Conservation (phyloP, 331 rosid species). For the Malus hybrid region DNA sequence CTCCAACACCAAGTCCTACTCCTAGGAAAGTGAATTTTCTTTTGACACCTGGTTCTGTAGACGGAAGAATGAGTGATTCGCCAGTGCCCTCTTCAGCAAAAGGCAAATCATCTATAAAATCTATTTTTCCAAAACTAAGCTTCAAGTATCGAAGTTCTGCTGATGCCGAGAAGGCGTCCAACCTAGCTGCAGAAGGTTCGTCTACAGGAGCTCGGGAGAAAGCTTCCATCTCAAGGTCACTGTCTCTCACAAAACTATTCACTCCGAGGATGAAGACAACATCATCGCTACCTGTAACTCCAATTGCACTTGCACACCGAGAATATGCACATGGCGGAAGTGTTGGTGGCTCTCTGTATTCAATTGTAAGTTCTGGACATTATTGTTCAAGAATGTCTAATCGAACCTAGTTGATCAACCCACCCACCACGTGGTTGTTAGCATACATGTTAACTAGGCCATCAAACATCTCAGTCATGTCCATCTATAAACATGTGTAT, state of each 20-base stretch:
- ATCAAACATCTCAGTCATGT: not conserved
- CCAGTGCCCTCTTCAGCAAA: constrained; percentile 54
- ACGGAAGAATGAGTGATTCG: constrained; percentile 37
- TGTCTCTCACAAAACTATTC: constrained; percentile 66
- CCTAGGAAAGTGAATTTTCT: constrained; percentile 80
- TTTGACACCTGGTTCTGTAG: constrained; percentile 48
- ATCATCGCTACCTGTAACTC: constrained; percentile 83
- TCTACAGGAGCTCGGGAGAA: constrained; percentile 43
- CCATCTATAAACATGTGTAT: not conserved
- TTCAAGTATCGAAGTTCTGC: constrained; percentile 56
- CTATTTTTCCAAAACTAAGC: constrained; percentile 66
- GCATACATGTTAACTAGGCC: not conserved
- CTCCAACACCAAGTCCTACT: constrained; percentile 62
- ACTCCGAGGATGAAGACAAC: constrained; percentile 70
- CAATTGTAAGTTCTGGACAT: constrained; percentile 40
- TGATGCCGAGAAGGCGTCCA: constrained; percentile 51
- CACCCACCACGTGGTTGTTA: not conserved
- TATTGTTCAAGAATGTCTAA: not conserved
- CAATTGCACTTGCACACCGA: constrained; percentile 35
- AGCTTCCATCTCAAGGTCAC: constrained; percentile 56
- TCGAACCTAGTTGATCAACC: not conserved
- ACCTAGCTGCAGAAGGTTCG: constrained; percentile 41
- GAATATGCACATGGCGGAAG: constrained; percentile 56
- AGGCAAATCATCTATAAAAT: constrained; percentile 55
- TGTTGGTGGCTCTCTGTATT: constrained; percentile 33